Evolutionary conservation across 305 asterid genomes (phyloP), one percentile per base, ranked within the genome.

Genomic region (Stenogyne calaminthoides): DNA sequence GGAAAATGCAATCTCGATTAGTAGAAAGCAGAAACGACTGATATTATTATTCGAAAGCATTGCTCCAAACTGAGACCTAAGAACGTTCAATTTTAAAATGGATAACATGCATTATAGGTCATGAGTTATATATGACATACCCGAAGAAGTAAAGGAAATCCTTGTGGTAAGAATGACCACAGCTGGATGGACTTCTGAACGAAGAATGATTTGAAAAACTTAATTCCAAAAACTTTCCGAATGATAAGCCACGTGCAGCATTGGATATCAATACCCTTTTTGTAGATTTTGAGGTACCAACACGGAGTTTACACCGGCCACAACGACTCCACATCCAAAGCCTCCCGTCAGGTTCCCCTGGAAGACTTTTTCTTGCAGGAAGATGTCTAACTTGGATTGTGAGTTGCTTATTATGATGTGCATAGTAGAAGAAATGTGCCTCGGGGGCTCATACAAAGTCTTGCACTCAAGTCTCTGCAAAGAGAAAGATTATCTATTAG

Each of bases 281-380:
- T 5, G 99, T 92, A 42, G 91, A 81, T 80, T 83, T 85, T 40
- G 86, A 86, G 81, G 71, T 78, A 70, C 86, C 91, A 64, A 72
- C 83, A 51, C 51, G 77, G 75, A 78, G 64, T 80, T 86, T 91
- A 83, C 96, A 90, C 76, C 83, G 84, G 66, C 96, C 93, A 81
- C 99, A 95, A 11, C 96, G 94, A 79, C 99, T 95, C 99, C 99
- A 95, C 99, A 95, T 95, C 99, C 99, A 95, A 77, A 95, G 93
- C 88, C 88, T 90, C 78, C 97, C 91, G 70, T 90, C 98, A 62
- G 82, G 74, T 85, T 84, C 97, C 56, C 99, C 98, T 19, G 97
- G 88, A 65, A 95, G 82, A 66, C 79, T 42, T 79, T 81, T 85
- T 18, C 72, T 80, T 40, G 67, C 69, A 42, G 94, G 92, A 46